phyloP scores from a whole-genome alignment of 2,329 filamentous ascomycete genomes.

The Curvularia verruculosa region DNA sequence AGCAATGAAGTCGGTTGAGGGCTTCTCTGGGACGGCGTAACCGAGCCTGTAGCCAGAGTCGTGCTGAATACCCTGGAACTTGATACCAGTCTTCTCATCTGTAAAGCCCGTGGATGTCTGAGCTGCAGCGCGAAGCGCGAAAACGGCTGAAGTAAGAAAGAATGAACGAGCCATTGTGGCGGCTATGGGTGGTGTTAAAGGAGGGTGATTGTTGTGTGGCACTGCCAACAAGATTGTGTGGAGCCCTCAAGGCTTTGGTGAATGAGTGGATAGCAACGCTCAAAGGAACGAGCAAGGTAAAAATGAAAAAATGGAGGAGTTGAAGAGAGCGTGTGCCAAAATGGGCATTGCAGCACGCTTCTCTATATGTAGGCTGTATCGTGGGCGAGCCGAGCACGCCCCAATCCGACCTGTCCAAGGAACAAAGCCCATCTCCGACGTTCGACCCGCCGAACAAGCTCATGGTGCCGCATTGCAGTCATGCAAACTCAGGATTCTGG shows the following conservation, averaged over 20 bases:
- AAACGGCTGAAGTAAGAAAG: constrained; percentile 33
- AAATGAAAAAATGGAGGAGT: constrained; percentile 20
- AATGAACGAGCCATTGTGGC: constrained; percentile 38
- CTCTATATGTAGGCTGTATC: constrained; percentile 23
- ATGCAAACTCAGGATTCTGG: constrained; percentile 16
- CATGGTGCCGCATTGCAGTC: constrained; percentile 16
- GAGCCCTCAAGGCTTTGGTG: constrained; percentile 44
- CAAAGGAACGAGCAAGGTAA: constrained; percentile 21
- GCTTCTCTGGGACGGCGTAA: constrained; percentile 58
- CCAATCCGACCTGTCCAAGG: constrained; percentile 27
- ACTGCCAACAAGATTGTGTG: constrained; percentile 35
- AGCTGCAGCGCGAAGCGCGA: constrained; percentile 34
- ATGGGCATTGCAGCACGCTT: background rate
- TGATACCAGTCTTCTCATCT: constrained; percentile 43
- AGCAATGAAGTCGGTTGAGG: constrained; percentile 60
- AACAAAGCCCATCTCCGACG: constrained; percentile 14
- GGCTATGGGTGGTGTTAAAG: constrained; percentile 7
- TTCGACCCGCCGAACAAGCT: constrained; percentile 16
- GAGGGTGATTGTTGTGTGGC: constrained; percentile 30
- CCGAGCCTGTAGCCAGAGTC: constrained; percentile 56
- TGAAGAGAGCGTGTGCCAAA: constrained; percentile 16
- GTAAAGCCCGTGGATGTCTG: constrained; percentile 38
- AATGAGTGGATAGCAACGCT: constrained; percentile 25
- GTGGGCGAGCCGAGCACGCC: constrained; percentile 24
- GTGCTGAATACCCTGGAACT: constrained; percentile 41